Percentiles rank a stretch among this genome's conserved stretches.
Conservation (phyloP, 2,329 filamentous ascomycete genomes). For the Endocalyx cinctus region DNA sequence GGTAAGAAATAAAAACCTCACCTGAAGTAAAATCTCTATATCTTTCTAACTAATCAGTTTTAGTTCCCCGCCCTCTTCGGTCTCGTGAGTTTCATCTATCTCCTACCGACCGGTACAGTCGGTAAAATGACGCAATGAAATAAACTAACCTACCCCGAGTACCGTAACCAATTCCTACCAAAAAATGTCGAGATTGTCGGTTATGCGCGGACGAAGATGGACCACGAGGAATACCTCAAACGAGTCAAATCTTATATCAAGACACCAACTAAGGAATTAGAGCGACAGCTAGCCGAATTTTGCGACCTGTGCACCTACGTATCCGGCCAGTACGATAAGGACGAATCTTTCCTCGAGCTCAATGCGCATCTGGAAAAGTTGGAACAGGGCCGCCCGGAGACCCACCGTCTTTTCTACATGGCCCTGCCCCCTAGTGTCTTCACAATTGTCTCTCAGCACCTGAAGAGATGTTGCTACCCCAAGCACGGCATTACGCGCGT, state of each 20-base stretch:
- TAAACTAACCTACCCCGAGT: constrained; percentile 49
- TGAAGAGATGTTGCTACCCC: constrained; percentile 97
- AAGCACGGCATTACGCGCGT: constrained; percentile 85
- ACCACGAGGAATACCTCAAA: constrained; percentile 90
- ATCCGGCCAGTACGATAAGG: constrained; percentile 95
- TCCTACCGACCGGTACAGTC: too few species aligned
- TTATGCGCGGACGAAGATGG: constrained; percentile 99
- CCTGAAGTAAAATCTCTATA: too few species aligned
- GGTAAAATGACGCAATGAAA: background rate
- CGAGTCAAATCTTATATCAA: constrained; percentile 98
- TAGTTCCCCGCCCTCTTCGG: constrained; percentile 97
- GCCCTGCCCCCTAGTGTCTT: constrained; percentile 96
- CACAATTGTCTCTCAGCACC: constrained; percentile 92
- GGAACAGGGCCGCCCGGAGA: constrained; percentile 76
- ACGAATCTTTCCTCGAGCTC: constrained; percentile 85
- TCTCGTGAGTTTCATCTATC: constrained; percentile 71
- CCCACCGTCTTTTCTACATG: constrained; percentile 98
- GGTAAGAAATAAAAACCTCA: too few species aligned
- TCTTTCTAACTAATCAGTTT: too few species aligned
- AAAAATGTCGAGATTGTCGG: constrained; percentile 96
- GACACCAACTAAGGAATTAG: constrained; percentile 93
- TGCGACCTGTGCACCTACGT: constrained; percentile 85
- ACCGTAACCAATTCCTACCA: constrained; percentile 96
- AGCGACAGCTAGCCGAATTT: constrained; percentile 92
- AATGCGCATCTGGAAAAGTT: constrained; percentile 81